phyloP scores from a whole-genome alignment of 768 basidiomycete species.

The Harrya chromipes region DNA sequence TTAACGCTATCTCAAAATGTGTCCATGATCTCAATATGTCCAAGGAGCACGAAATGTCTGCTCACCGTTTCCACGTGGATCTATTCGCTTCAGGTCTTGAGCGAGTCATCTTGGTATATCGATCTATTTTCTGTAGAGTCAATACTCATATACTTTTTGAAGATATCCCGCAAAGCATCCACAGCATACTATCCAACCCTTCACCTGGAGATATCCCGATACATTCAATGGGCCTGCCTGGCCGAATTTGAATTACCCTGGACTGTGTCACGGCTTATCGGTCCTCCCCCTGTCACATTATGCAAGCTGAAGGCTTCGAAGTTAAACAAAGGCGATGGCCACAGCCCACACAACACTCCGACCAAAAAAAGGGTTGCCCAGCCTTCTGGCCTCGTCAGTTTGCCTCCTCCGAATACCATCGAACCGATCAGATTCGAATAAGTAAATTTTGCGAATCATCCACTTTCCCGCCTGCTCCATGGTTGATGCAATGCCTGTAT shows the following conservation, averaged over 20 bases:
- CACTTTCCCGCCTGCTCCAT: constrained; percentile 1
- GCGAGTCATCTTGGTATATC: constrained; percentile 77
- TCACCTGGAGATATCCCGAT: constrained; percentile 91
- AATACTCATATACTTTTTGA: neutral
- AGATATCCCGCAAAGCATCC: constrained; percentile 96
- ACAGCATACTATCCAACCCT: constrained; percentile 91
- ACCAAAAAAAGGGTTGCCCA: constrained; percentile 19
- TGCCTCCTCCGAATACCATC: constrained; percentile 42
- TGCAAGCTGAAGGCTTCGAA: constrained; percentile 38
- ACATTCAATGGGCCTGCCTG: constrained; percentile 62
- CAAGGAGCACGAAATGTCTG: constrained; percentile 69
- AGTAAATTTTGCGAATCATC: neutral
- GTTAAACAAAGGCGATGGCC: constrained; percentile 8
- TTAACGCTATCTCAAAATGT: constrained; percentile 74
- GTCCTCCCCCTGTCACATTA: constrained; percentile 66
- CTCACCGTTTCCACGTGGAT: constrained; percentile 80
- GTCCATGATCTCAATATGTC: constrained; percentile 64
- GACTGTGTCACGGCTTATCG: constrained; percentile 75
- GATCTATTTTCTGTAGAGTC: neutral
- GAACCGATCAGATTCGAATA: constrained; percentile 45
- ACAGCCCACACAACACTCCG: constrained; percentile 24
- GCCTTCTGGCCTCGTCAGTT: constrained; percentile 15
- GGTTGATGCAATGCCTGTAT: constrained; percentile 9
- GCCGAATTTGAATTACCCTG: constrained; percentile 80
- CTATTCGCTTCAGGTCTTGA: constrained; percentile 92